Base-by-base conservation (phyloP, 164 flowering plant genomes). In the Liriodendron chinense region DNA sequence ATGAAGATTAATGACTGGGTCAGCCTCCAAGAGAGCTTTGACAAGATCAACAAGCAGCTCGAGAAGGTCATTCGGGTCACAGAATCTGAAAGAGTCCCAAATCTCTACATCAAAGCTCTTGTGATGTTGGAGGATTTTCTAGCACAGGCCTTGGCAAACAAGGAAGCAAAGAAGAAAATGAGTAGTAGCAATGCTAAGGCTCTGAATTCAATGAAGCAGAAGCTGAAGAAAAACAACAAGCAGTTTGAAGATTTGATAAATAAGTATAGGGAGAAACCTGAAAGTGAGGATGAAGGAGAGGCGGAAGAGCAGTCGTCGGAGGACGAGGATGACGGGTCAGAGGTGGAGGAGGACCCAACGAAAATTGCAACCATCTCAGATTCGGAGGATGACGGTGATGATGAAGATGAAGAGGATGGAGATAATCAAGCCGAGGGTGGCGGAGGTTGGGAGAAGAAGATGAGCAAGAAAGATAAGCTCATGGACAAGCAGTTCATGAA, bases 1-100 rank as follows among this genome's bases (percentile, higher is more conserved):
- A 89, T 91, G 89, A 96, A 94, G 78, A 93, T 96, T 64, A 92
- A 94, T 80, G 98, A 96, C 59, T 96, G 98, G 97, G 97, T 96
- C 14, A 90, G 90, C 80, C 75, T 94, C 34, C 96, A 87, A 57
- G 99, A 95, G 77, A 84, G 85, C 72, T 93, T 91, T 80, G 97
- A 95, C 67, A 91, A 92, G 85, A 78, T 96, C 0, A 93, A 93
- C 71, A 95, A 92, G 75, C 98, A 92, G 77, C 90, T 94, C 3
- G 98, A 94, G 85, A 96, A 96, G 77, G 96, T 96, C 7, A 90
- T 93, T 82, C 84, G 96, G 62, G 90, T 91, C 16, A 86, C 86
- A 0, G 99, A 93, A 72, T 80, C 94, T 9, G 92, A 80, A 34
- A 87, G 75, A 79, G 88, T 79, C 10, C 97, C 97, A 0, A 81